Evolutionary conservation across 176 grass and related monocot species (phyloP).

Genomic region (Oryza nivara): DNA sequence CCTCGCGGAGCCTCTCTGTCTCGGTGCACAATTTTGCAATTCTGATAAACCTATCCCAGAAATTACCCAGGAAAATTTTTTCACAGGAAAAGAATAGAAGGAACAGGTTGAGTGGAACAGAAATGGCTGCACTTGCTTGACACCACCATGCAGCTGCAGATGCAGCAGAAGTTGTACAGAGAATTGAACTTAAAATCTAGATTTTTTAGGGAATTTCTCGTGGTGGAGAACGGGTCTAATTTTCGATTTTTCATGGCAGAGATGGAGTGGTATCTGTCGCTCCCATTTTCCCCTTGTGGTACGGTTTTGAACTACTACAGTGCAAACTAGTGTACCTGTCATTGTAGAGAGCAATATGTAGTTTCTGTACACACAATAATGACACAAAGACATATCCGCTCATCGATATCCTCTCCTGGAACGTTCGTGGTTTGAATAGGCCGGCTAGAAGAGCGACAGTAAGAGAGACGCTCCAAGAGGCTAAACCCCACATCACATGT

Average conservation of each 20-base stretch:
- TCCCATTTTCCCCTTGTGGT: slow-evolving; percentile 2
- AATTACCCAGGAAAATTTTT: neutral
- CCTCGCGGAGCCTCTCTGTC: neutral
- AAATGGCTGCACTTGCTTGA: neutral
- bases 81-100: neutral
- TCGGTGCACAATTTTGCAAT: too few relatives aligned
- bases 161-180: neutral
- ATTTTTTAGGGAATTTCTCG: slow-evolving; percentile 13
- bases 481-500: too few relatives aligned
- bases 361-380: neutral
- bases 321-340: neutral
- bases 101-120: neutral
- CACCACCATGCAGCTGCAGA: too few relatives aligned
- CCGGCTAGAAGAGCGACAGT: too few relatives aligned
- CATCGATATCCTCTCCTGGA: too few relatives aligned
- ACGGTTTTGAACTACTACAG: neutral
- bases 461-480: too few relatives aligned
- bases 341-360: neutral
- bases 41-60: too few relatives aligned
- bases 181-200: neutral
- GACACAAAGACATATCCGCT: too few relatives aligned
- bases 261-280: neutral
- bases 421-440: too few relatives aligned
- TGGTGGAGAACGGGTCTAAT: neutral
- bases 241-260: slow-evolving; percentile 11